phyloP scores from a whole-genome alignment of 2,329 filamentous ascomycete species.

The Penicillium verrucosum region DNA sequence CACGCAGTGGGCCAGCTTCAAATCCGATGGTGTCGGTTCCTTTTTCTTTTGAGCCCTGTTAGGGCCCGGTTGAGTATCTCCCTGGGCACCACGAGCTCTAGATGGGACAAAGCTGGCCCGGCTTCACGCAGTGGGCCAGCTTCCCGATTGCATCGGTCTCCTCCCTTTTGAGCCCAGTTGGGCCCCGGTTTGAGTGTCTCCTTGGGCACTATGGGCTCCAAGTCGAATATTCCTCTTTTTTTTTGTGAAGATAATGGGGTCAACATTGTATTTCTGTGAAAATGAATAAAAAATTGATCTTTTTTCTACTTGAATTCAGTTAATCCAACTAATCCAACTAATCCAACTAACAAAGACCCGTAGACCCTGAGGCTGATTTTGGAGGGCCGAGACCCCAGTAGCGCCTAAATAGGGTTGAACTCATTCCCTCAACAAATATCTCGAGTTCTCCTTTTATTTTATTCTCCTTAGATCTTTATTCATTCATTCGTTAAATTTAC shows the following conservation, averaged over 20 bases:
- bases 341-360: not conserved
- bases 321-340: not conserved
- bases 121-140: no score
- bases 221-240: not conserved
- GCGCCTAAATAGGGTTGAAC: not conserved
- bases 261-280: not conserved
- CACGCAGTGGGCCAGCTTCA: not conserved
- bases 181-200: not conserved
- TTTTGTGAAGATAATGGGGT: not conserved
- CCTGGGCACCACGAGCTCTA: not conserved
- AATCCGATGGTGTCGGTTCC: not conserved
- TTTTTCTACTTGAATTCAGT: not conserved
- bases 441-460: not conserved
- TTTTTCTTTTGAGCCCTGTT: not conserved
- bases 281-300: not conserved
- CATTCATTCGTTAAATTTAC: conserved; percentile 7
- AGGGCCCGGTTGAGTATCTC: not conserved
- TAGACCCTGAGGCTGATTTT: not conserved
- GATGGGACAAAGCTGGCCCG: no score
- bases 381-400: not conserved
- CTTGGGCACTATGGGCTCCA: not conserved
- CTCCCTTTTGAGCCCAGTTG: not conserved
- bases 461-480: not conserved
- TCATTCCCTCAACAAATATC: not conserved
- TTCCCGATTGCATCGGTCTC: no score